Conservation (phyloP, 345 rosid species). For the Populus pruinosa region DNA sequence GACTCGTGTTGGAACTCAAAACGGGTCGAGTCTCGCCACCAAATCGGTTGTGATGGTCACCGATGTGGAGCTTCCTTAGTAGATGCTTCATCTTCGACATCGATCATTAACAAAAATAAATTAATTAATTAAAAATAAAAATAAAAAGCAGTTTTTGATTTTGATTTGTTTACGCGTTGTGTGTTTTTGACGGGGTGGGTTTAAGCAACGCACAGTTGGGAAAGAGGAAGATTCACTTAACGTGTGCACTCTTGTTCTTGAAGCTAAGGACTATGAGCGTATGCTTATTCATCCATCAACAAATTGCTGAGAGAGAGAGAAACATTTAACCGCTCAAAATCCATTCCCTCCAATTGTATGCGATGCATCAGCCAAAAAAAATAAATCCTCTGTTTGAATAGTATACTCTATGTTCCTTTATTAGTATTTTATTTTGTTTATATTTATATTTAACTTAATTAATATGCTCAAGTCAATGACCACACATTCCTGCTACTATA, state of each 20-base stretch:
- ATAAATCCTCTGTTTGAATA: neutral
- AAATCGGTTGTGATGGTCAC: conserved; percentile 53
- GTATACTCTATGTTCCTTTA: neutral
- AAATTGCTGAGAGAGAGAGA: neutral
- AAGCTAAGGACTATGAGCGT: conserved; percentile 33
- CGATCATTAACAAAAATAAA: conserved; percentile 62
- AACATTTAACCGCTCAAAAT: neutral
- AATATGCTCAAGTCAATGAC: neutral
- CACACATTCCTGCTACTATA: neutral
- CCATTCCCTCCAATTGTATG: conserved; percentile 26
- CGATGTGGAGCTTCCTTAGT: conserved; percentile 86
- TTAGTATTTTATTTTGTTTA: neutral
- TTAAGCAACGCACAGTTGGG: conserved; percentile 49
- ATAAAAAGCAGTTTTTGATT: neutral
- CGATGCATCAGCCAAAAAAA: neutral
- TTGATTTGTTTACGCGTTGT: neutral
- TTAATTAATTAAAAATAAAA: neutral
- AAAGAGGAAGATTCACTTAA: conserved; percentile 56
- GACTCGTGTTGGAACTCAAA: conserved; percentile 20
- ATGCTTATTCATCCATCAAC: neutral
- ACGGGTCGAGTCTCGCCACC: conserved; percentile 35
- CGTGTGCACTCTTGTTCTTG: conserved; percentile 63
- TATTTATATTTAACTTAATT: neutral
- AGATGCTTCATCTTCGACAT: conserved; percentile 97
- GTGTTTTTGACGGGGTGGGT: conserved; percentile 21